Evolutionary conservation across 75 land plant genomes (phyloP), one percentile per base, ranked within the genome.

Genomic region (Gnetum montanum): DNA sequence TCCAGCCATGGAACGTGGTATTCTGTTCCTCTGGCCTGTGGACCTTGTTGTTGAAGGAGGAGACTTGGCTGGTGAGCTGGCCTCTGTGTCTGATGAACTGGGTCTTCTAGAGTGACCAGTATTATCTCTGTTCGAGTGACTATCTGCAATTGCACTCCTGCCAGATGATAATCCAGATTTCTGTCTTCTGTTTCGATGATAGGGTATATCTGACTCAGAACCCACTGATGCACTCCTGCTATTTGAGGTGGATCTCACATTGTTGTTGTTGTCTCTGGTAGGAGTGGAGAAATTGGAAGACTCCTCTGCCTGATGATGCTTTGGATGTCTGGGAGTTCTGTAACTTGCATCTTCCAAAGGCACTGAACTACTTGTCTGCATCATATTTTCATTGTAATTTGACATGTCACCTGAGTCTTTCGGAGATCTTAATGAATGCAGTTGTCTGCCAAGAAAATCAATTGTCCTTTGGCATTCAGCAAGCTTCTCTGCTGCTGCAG

Each of bases 401-500:
- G 54, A 50, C 54, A 31, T 29, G 34, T 30, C 54, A 7, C 23
- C 16, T 36, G 31, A 15, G 13, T 80, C 77, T 29, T 68, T 20
- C n/a, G 71, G 82, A 31, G 85, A 70, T 13, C 67, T 55, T 53
- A 88, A 16, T n/a, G 71, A 54, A 23, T 83, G 67, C 48, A 95
- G 61, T 50, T 95, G 96, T 70, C 66, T 82, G 22, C 92, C 84
- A 23, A 95, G 88, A 57, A 82, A 74, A 53, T 76, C 65, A 46
- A 95, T 95, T 33, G 92, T 81, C 59, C 84, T 83, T 57, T 95
- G 99, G 67, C 99, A 95, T 60, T 90, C 85, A 6, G 96, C 91
- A 18, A 95, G 74, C 47, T 81, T 84, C 60, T 78, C 88, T 46
- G 90, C 83, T 47, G 99, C 88, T 7, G 85, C 76, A 28, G 81